Base-by-base conservation (phyloP, 2,329 filamentous ascomycete species). In the Thyridium curvatum region DNA sequence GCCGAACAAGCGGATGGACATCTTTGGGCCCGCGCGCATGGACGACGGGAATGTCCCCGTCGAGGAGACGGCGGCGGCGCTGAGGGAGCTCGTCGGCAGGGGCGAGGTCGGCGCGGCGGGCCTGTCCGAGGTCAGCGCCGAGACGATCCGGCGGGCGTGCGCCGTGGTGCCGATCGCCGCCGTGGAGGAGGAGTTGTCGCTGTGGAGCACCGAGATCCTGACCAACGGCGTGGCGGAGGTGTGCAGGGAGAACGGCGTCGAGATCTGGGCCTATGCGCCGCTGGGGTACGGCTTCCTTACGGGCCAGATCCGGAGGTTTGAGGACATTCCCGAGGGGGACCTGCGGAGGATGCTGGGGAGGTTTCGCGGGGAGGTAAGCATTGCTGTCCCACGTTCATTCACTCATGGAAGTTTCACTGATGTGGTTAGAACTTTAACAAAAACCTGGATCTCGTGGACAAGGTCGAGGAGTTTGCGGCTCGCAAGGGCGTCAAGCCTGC, bases 171-270 rank as follows among this genome's bases (percentile, higher is more conserved):
- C 63, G 6, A 69, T 79, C 38, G 56, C 65, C 4, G 68, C 66
- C 8, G 66, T 71, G n/a, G 71, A 79, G 54, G 61, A 73, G 35
- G 73, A 76, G 47, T 62, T 66, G 1, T 74, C 73, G 47, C 58
- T 59, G 2, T 53, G 63, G 7, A 69, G 73, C 31, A 72, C 77
- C 32, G 72, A 77, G 43, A 43, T 59, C 41, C 38, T 40, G 0
- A 53, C 53, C 12, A 61, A 57, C 3, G 46, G 65, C 30, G 51
- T 72, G 14, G 54, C 70, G 4, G 53, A 59, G 17, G 62, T 68
- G 3, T 66, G 65, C 40, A 62, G 68, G 3, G 68, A 72, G 45
- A 61, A 75, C 6, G 72, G 61, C 4, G 57, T 71, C 12, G 55
- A 61, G 2, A 46, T 69, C 10, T 59, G 70, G 4, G 57, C 59